These are phyloP conservation scores for Solanum sejunctum DNA, from an alignment of 257 asterid genomes.

Conservation along the genomic window DNA sequence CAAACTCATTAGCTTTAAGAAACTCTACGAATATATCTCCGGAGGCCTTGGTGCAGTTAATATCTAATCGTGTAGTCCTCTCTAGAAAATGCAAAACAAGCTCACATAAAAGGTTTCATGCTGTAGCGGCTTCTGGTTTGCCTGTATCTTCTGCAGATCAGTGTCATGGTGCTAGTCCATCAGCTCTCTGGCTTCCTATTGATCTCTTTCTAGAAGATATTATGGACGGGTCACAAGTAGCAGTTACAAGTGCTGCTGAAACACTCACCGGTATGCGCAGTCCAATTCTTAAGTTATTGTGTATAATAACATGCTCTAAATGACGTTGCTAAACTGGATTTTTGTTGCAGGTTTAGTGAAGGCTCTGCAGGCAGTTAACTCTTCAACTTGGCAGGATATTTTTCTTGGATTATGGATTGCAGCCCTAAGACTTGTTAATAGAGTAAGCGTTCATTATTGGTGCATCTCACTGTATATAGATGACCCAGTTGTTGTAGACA, in stretches of 20 bases:
- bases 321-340: constrained; percentile 3
- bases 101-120: constrained; percentile 50
- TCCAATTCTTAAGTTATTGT: not conserved
- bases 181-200: constrained; percentile 89
- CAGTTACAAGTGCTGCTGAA: constrained; percentile 72
- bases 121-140: constrained; percentile 40
- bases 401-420: constrained; percentile 95
- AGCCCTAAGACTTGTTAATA: constrained; percentile 83
- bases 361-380: constrained; percentile 80
- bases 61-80: constrained; percentile 45
- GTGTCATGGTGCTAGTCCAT: constrained; percentile 40
- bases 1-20: constrained; percentile 64
- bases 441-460: constrained; percentile 43
- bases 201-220: constrained; percentile 86
- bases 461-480: not conserved
- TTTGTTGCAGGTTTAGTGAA: constrained; percentile 68
- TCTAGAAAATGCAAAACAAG: constrained; percentile 72
- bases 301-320: not conserved
- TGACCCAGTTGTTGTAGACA: not conserved
- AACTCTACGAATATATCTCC: constrained; percentile 68
- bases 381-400: constrained; percentile 81
- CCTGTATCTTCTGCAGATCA: constrained; percentile 49
- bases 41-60: constrained; percentile 64
- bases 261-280: constrained; percentile 49
- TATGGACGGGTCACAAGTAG: constrained; percentile 75